These are phyloP conservation scores for Scenedesmus sp. DNA, from an alignment of 163 green algal genomes.

Conservation along the genomic window DNA sequence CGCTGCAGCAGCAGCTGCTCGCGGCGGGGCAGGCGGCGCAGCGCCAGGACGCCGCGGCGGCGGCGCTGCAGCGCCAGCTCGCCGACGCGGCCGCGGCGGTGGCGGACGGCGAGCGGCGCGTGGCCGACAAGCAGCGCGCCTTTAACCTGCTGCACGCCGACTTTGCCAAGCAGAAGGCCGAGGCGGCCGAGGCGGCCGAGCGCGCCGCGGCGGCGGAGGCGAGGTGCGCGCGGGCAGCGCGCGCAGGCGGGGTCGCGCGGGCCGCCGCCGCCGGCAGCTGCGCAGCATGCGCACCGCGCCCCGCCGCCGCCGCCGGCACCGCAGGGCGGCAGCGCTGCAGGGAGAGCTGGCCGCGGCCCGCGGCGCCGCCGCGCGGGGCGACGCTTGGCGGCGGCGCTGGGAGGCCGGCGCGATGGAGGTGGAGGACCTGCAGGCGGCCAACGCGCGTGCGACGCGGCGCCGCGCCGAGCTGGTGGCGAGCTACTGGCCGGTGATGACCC, in stretches of 20 bases:
- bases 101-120: constrained; percentile 20
- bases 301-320: too few relatives aligned
- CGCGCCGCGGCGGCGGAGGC: neutral
- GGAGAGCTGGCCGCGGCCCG: constrained; percentile 14
- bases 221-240: neutral
- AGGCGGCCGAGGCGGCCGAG: constrained; percentile 5
- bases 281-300: too few relatives aligned
- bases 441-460: neutral
- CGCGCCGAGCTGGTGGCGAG: constrained; percentile 5
- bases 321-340: constrained; percentile 22
- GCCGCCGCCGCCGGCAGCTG: neutral
- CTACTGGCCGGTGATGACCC: constrained; percentile 47
- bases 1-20: constrained; percentile 30
- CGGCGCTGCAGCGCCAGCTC: constrained; percentile 4
- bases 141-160: constrained; percentile 43
- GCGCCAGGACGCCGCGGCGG: neutral
- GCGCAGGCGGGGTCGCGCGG: neutral
- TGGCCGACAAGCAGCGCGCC: constrained; percentile 32
- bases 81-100: neutral
- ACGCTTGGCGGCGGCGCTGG: constrained; percentile 8
- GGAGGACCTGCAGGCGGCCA: constrained; percentile 34
- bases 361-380: neutral
- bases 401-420: constrained; percentile 44
- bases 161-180: constrained; percentile 20
- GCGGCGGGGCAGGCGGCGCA: neutral